Evolutionary conservation across 2,329 filamentous ascomycete genomes (phyloP).

Genomic region (Pseudonectria buxi): DNA sequence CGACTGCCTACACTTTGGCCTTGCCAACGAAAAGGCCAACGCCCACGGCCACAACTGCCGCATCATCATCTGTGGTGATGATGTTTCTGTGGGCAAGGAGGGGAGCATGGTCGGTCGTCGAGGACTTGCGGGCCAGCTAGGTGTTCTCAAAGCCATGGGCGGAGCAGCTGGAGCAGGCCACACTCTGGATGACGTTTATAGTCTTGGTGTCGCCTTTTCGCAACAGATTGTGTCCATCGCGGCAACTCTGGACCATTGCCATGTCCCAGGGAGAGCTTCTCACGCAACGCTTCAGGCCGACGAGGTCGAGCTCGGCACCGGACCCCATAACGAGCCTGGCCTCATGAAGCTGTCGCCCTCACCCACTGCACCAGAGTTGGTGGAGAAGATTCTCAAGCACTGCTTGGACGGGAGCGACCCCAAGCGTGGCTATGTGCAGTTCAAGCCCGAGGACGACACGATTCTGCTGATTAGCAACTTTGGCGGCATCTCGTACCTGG

Average conservation of each 20-base stretch:
- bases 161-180: conserved; percentile 41
- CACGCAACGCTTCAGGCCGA: conserved; percentile 41
- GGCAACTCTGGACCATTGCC: conserved; percentile 54
- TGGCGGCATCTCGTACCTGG: conserved; percentile 51
- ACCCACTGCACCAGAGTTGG: conserved; percentile 41
- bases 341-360: conserved; percentile 49
- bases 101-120: conserved; percentile 53
- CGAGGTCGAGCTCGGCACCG: conserved; percentile 58
- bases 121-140: conserved; percentile 55
- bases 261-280: conserved; percentile 47
- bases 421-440: conserved; percentile 43
- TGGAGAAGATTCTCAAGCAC: conserved; percentile 52
- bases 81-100: conserved; percentile 55
- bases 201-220: conserved; percentile 43
- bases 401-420: conserved; percentile 51
- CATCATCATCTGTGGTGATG: conserved; percentile 57
- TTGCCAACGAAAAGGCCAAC: conserved; percentile 52
- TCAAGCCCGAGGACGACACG: conserved; percentile 39
- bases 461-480: conserved; percentile 53
- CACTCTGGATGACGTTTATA: conserved; percentile 43
- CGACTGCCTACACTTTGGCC: conserved; percentile 55
- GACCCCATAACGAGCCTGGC: conserved; percentile 61
- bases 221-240: conserved; percentile 50
- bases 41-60: conserved; percentile 46
- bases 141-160: conserved; percentile 52